Base-by-base conservation (phyloP, 208 protist species). In the Novymonas esmeraldas region DNA sequence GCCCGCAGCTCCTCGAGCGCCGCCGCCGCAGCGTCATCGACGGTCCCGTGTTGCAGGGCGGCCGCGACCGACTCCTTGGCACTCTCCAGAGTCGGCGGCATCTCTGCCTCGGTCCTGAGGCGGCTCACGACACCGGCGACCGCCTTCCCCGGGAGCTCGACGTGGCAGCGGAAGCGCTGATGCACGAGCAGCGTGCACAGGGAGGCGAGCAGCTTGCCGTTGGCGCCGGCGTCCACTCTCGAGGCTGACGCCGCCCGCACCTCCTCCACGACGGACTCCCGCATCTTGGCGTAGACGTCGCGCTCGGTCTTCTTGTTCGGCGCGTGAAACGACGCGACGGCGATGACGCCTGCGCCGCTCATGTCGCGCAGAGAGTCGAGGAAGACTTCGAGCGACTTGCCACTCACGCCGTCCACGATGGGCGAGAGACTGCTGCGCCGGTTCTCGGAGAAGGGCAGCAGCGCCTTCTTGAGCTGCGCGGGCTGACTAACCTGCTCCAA, bases 261-360 rank as follows among this genome's bases (percentile, higher is more conserved):
- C 26, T 76, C 73, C 28, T 51, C 62, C 11, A 38, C 26, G 2
- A 82, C 42, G 2, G 29, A 45, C 36, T 72, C 67, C 59, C 62
- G 80, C 55, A 88, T 59, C 36, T 63, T 73, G 2, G 71, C 59
- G 62, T 83, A 81, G 11, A 62, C 56, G 20, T 89, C 85, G 13
- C 88, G 81, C 71, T 94, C 88, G 0, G 67, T 20, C 64, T 88
- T 89, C 59, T 94, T 94, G 64, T 81, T 91, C 13, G 72, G 80
- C 36, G 69, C 38, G 68, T 94, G 75, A 52, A 94, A 94, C 13
- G 75, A 61, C 13, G 85, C 76, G 16, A 94, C 75, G 16, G 88
- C 82, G 42, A 94, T 75, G 31, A 74, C 39, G 14, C 78, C 81
- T 13, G 73, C 60, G 26, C 78, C 28, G 62, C 82, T 81, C 64